Evolutionary conservation across 768 basidiomycete genomes (phyloP).

Genomic region (Fistulinella prunicolor): DNA sequence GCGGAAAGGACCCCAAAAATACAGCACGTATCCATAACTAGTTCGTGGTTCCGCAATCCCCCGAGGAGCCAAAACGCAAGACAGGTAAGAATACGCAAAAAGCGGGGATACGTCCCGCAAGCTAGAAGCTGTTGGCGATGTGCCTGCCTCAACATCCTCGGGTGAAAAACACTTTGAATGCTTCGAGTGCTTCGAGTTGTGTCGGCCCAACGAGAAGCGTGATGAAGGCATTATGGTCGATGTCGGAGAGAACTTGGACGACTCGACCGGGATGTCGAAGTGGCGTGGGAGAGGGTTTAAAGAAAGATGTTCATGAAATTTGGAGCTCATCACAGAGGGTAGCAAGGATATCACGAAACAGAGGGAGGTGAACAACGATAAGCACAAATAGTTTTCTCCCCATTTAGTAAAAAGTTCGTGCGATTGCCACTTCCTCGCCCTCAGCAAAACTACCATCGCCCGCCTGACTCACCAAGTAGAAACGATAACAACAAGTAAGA

Average conservation of each 20-base stretch:
- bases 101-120: too few species aligned
- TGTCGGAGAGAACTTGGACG: conserved; percentile 44
- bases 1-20: too few species aligned
- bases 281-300: conserved; percentile 11
- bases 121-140: conserved; percentile 16
- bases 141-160: conserved; percentile 29
- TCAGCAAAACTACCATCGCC: too few species aligned
- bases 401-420: too few species aligned
- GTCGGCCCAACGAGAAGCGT: conserved; percentile 25
- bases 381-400: too few species aligned
- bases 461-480: too few species aligned
- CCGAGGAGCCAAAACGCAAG: too few species aligned
- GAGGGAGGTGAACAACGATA: too few species aligned
- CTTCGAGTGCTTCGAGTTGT: conserved; percentile 12
- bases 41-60: too few species aligned
- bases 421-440: too few species aligned
- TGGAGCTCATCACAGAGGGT: conserved; percentile 23
- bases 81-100: neutral
- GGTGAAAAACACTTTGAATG: neutral
- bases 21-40: too few species aligned
- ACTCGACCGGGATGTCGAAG: conserved; percentile 22
- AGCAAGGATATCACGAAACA: neutral
- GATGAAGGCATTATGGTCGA: conserved; percentile 34
- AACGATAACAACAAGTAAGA: conserved; percentile 19
- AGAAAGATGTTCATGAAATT: conserved; percentile 32